Evolutionary conservation across 257 asterid species (phyloP), one percentile per base, ranked within the genome.

Genomic region (Capsicum rhomboideum): DNA sequence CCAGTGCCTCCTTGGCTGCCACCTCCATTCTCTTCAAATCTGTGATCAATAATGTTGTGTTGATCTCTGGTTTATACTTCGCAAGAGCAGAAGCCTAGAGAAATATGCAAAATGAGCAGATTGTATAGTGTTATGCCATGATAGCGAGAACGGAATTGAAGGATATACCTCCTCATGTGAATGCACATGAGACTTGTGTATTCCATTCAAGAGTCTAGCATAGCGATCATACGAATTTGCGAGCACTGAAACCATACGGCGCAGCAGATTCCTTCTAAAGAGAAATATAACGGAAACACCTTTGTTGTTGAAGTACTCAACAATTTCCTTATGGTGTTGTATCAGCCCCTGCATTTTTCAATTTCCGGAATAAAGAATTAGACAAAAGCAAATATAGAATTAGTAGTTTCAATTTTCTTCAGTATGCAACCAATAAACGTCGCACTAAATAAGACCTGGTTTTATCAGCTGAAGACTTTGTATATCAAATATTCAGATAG

Each of bases 161-260:
- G 67, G 50, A 46, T 50, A 26, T 8, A 89, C 91, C 90, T 89
- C 91, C 53, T 84, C 85, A 2, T 17, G 64, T 42, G 91, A 87
- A 77, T 89, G 91, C 66, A 87, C 90, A 66, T 89, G 91, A 82
- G 91, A 85, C 75, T 89, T 89, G 79, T 89, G 91, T 31, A 89
- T 89, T 71, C 91, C 91, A 40, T 89, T 89, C 72, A 89, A 84
- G 68, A 87, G 83, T 59, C 86, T 89, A 21, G 90, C 90, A 52
- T 78, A 63, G 20, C 87, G 84, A 78, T 89, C 91, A 40, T 87
- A 87, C 16, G 90, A 85, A 81, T 89, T 89, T 5, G 91, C 89
- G n/a, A 89, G 84, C 68, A 86, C 55, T 0, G 91, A 89, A 78
- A 89, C 91, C 90, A 89, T 84, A 12, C 90, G 87, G 4, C 88